Evolutionary conservation across 2,329 filamentous ascomycete species (phyloP).

Genomic region (Aspergillus pseudoglaucus): DNA sequence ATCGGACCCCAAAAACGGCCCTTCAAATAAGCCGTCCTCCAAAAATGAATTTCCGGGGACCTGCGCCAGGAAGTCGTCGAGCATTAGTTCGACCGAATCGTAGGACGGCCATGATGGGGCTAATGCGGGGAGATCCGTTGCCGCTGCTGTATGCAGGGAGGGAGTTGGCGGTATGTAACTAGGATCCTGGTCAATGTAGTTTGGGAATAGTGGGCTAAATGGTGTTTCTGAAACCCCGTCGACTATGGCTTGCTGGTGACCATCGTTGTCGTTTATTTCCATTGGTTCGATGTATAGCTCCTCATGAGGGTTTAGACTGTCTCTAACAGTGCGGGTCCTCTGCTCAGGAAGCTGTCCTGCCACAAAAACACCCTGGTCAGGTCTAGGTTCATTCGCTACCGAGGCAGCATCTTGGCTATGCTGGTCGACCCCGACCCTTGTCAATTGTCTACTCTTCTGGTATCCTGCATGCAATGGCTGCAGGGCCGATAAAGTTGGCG

Average conservation of each 20-base stretch:
- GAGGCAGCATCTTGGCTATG: neutral
- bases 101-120: slow-evolving; percentile 2
- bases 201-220: neutral
- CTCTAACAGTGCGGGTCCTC: no score
- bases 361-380: neutral
- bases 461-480: neutral
- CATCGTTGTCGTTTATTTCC: neutral
- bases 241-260: neutral
- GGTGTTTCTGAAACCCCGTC: neutral
- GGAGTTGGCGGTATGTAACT: neutral
- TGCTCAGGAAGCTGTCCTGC: neutral
- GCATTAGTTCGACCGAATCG: slow-evolving; percentile 4
- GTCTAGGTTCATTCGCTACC: neutral
- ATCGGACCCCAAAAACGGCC: neutral
- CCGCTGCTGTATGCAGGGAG: neutral
- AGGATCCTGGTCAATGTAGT: neutral
- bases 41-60: neutral
- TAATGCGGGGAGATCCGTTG: neutral
- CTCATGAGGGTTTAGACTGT: neutral
- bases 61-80: slow-evolving; percentile 7
- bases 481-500: slow-evolving; percentile 1
- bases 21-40: neutral
- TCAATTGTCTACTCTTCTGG: neutral
- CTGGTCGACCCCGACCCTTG: neutral
- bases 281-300: neutral